Percentiles rank a stretch among this genome's conserved stretches.
Conservation (phyloP, 805 yeast genomes). For the Metschnikowia amazonensis region DNA sequence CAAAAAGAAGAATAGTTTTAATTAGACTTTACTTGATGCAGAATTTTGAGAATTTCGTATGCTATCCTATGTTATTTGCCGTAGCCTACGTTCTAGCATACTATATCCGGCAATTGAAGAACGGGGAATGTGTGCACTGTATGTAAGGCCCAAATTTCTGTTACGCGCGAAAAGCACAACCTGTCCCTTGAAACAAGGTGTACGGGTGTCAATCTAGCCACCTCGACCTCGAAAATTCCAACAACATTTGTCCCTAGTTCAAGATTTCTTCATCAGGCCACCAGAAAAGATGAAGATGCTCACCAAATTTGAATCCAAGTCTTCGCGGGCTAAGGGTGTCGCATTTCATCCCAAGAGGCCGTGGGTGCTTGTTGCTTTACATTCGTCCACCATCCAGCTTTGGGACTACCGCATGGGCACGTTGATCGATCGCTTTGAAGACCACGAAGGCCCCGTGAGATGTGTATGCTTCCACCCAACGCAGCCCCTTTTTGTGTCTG, state of each 20-base stretch:
- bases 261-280: conserved; percentile 5
- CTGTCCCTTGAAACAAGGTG: conserved; percentile 4
- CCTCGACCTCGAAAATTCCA: conserved; percentile 8
- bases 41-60: too few relatives aligned
- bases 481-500: conserved; percentile 94
- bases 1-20: neutral
- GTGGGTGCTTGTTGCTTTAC: conserved; percentile 92
- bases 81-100: too few relatives aligned
- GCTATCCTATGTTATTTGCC: too few relatives aligned
- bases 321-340: conserved; percentile 95
- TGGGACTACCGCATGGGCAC: conserved; percentile 99
- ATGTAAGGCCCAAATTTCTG: too few relatives aligned
- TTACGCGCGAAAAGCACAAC: conserved; percentile 4
- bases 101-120: too few relatives aligned
- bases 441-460: conserved; percentile 98
- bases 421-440: conserved; percentile 91
- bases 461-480: conserved; percentile 95
- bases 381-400: conserved; percentile 96
- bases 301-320: conserved; percentile 87
- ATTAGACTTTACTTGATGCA: neutral
- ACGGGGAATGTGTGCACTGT: too few relatives aligned
- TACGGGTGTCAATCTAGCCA: conserved; percentile 12
- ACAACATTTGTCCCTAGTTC: conserved; percentile 6
- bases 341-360: conserved; percentile 96
- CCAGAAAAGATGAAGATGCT: conserved; percentile 26